These are phyloP conservation scores for Toxicodendron radicans DNA, from an alignment of 345 rosid genomes.

Conservation along the genomic window DNA sequence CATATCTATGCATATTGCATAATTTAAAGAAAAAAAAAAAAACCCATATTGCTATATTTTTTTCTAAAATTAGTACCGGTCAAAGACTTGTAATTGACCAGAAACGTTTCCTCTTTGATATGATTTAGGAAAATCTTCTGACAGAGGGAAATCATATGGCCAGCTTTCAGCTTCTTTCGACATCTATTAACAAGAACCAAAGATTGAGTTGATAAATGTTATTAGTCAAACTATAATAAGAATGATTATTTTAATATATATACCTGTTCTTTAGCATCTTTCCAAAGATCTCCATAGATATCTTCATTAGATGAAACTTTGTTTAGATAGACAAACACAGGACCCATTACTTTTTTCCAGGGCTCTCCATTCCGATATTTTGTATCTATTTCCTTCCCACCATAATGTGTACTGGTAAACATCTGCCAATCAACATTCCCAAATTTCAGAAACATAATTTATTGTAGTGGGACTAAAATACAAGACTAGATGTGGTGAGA, in stretches of 20 bases:
- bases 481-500: background rate
- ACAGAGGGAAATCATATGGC: constrained; percentile 64
- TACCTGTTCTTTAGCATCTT: constrained; percentile 76
- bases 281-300: constrained; percentile 45
- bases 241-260: too few relatives aligned
- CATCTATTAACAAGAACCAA: constrained; percentile 34
- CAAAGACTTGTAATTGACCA: constrained; percentile 61
- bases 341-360: constrained; percentile 82
- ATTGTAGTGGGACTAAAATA: too few relatives aligned
- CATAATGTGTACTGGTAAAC: constrained; percentile 76
- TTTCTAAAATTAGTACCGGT: constrained; percentile 32
- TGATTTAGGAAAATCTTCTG: constrained; percentile 49
- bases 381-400: constrained; percentile 58
- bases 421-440: constrained; percentile 39
- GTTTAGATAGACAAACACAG: constrained; percentile 70
- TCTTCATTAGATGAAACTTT: constrained; percentile 27
- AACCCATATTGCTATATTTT: too few relatives aligned
- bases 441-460: too few relatives aligned
- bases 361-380: constrained; percentile 43
- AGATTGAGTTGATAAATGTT: background rate
- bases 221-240: too few relatives aligned
- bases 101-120: constrained; percentile 56
- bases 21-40: too few relatives aligned
- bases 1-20: background rate
- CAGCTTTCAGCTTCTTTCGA: constrained; percentile 37